phyloP scores from a whole-genome alignment of 148 eudicot genomes.

The Vaccinium corymbosum region DNA sequence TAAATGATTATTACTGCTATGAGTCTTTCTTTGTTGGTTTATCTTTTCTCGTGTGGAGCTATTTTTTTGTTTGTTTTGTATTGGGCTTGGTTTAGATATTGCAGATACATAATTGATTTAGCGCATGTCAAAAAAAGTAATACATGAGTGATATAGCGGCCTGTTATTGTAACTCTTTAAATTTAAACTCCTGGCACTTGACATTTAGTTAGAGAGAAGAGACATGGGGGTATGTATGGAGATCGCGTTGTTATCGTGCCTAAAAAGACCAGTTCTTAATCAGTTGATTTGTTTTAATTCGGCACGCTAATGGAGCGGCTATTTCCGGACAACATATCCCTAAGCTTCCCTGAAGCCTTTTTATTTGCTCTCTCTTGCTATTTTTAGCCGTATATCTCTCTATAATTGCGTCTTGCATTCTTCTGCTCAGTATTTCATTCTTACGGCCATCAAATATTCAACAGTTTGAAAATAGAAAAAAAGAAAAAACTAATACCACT shows the following conservation, averaged over 20 bases:
- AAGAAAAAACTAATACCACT: neutral
- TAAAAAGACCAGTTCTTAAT: neutral
- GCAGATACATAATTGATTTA: neutral
- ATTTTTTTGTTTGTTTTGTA: neutral
- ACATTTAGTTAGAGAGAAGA: neutral
- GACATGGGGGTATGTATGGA: neutral
- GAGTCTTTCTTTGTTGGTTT: neutral
- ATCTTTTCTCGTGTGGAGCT: neutral
- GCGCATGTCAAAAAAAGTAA: too few species aligned
- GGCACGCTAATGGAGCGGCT: neutral
- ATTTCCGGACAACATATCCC: neutral
- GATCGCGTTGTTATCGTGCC: neutral
- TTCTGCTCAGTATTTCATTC: neutral
- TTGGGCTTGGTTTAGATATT: neutral
- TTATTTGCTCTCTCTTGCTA: neutral
- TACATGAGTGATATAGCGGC: neutral
- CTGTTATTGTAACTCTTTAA: neutral
- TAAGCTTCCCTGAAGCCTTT: neutral
- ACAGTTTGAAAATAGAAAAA: neutral
- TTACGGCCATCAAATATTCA: neutral
- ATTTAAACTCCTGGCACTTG: neutral
- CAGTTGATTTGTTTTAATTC: neutral
- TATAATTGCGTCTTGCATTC: neutral
- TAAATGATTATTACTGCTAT: neutral
- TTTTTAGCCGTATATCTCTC: neutral